Conservation (phyloP, 2,329 filamentous ascomycete genomes). For the Fusarium siculi region DNA sequence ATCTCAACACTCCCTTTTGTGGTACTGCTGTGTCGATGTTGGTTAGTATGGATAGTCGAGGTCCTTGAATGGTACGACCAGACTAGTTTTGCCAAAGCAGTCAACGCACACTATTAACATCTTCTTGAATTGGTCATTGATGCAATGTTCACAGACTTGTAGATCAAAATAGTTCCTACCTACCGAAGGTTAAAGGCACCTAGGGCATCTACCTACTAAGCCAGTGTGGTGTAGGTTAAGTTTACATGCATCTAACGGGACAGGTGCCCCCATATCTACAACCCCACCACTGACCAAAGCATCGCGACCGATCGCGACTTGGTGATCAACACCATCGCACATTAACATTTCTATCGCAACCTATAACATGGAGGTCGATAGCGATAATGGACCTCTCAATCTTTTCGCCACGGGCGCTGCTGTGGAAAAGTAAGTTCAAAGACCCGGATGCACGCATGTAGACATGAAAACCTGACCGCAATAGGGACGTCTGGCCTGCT, state of each 20-base stretch:
- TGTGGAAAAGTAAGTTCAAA: constrained; percentile 64
- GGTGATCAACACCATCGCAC: constrained; percentile 20
- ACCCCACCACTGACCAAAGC: constrained; percentile 40
- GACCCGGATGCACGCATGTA: constrained; percentile 5
- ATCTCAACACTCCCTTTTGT: neutral
- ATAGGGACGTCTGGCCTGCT: constrained; percentile 75
- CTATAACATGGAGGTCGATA: constrained; percentile 65
- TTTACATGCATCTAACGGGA: constrained; percentile 44
- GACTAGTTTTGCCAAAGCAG: neutral
- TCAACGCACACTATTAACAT: neutral
- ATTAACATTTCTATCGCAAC: constrained; percentile 25
- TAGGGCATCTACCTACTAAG: neutral
- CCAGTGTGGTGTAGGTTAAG: neutral
- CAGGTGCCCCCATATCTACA: constrained; percentile 42
- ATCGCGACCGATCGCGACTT: constrained; percentile 20
- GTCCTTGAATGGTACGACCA: too few relatives aligned
- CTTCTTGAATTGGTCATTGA: neutral
- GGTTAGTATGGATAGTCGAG: neutral
- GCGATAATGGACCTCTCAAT: constrained; percentile 60
- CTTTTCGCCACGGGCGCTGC: constrained; percentile 61
- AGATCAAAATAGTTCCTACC: neutral
- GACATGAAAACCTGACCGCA: constrained; percentile 38
- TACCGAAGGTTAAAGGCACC: neutral
- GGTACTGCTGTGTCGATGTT: neutral
- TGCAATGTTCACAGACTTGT: neutral